Conservation (phyloP, 352 stramenopile genomes). For the Globisporangium solare region DNA sequence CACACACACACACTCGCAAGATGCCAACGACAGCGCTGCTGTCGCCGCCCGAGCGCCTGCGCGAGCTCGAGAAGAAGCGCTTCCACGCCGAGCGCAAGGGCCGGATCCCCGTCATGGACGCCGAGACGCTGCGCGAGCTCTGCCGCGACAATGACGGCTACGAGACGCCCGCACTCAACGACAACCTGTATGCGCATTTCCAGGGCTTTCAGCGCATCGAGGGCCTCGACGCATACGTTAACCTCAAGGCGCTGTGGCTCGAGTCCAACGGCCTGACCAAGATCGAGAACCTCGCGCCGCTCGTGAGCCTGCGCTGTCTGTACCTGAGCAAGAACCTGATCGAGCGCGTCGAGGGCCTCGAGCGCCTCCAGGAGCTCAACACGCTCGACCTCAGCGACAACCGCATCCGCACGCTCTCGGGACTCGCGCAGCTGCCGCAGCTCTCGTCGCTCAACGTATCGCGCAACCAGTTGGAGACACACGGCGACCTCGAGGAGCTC, state of each 20-base stretch:
- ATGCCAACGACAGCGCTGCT: constrained; percentile 43
- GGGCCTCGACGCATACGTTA: constrained; percentile 92
- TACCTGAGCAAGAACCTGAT: constrained; percentile 95
- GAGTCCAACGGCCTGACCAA: constrained; percentile 91
- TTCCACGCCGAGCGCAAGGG: constrained; percentile 64
- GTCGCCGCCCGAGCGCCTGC: constrained; percentile 48
- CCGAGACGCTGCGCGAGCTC: constrained; percentile 73
- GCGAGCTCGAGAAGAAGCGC: constrained; percentile 62
- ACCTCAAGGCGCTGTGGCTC: constrained; percentile 94
- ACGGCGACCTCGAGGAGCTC: constrained; percentile 73
- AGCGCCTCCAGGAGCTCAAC: constrained; percentile 71
- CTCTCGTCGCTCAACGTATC: constrained; percentile 89
- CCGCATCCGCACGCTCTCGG: constrained; percentile 74
- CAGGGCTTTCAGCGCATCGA: constrained; percentile 93
- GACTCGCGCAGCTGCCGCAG: constrained; percentile 67
- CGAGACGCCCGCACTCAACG: constrained; percentile 74
- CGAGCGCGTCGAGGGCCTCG: constrained; percentile 62
- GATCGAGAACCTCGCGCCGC: constrained; percentile 75
- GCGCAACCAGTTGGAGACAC: constrained; percentile 83
- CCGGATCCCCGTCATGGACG: constrained; percentile 84
- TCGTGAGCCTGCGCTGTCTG: constrained; percentile 85
- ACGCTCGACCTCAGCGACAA: constrained; percentile 93
- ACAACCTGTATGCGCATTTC: constrained; percentile 92
- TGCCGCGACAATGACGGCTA: constrained; percentile 92
- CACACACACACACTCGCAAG: neutral